Evolutionary conservation across 306 rosid genomes (phyloP).

Genomic region (Oemleria cerasiformis): DNA sequence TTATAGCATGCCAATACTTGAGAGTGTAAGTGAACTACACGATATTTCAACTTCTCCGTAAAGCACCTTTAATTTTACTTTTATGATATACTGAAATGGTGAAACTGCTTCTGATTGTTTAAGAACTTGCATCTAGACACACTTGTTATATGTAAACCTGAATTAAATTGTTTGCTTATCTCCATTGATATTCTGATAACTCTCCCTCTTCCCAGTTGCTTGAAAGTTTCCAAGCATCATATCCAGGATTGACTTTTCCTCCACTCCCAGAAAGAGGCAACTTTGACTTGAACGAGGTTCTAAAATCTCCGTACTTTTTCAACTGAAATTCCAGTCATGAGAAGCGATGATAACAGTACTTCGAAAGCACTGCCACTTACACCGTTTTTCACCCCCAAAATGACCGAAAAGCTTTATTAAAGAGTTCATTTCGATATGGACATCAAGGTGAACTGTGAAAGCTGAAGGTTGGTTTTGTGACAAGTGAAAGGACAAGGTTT

Average conservation of each 20-base stretch:
- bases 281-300: conserved; percentile 70
- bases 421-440: conserved; percentile 25
- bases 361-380: conserved; percentile 1
- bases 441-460: conserved; percentile 22
- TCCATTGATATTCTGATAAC: conserved; percentile 14
- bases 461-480: conserved; percentile 20
- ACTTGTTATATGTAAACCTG: not conserved
- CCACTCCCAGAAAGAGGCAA: conserved; percentile 69
- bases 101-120: not conserved
- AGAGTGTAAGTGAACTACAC: conserved; percentile 39
- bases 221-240: conserved; percentile 58
- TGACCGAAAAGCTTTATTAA: conserved; percentile 3
- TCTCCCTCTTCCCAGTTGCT: conserved; percentile 52
- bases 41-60: not conserved
- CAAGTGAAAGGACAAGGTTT: conserved; percentile 17
- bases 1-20: conserved; percentile 65
- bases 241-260: conserved; percentile 67
- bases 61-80: no score
- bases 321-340: conserved; percentile 39
- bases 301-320: conserved; percentile 73
- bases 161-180: not conserved
- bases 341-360: conserved; percentile 3
- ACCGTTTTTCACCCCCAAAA: conserved; percentile 7
- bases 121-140: no score
- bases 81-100: conserved; percentile 1